phyloP scores from a whole-genome alignment of 2,329 filamentous ascomycete genomes.

The Fusarium napiforme region DNA sequence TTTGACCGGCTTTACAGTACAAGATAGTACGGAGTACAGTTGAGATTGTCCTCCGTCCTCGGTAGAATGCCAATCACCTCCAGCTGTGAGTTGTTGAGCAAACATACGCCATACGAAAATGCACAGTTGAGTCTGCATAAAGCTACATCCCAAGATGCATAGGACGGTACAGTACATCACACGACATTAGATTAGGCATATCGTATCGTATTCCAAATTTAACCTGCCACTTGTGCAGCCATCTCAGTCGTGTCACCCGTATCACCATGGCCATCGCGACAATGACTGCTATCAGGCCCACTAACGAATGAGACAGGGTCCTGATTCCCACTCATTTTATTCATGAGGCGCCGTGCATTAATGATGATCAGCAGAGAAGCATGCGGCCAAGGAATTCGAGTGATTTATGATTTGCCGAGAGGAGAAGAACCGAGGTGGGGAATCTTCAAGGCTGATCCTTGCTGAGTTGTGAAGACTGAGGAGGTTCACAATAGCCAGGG shows the following conservation, averaged over 20 bases:
- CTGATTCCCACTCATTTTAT: constrained; percentile 11
- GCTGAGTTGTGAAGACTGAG: constrained; percentile 12
- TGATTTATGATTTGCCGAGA: constrained; percentile 21
- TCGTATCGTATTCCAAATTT: constrained; percentile 28
- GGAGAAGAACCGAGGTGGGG: background rate
- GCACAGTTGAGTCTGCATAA: constrained; percentile 1
- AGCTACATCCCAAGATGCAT: background rate
- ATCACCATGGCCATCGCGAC: background rate
- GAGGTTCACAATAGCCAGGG: constrained; percentile 26
- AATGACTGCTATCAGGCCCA: background rate
- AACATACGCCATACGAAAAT: background rate
- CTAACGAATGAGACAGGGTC: constrained; percentile 17
- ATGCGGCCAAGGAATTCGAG: constrained; percentile 17
- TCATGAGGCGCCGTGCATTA: constrained; percentile 22
- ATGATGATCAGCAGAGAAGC: constrained; percentile 44
- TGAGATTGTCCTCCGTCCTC: constrained; percentile 6
- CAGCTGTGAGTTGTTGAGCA: background rate
- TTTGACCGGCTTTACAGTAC: constrained; percentile 10
- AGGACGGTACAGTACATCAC: background rate
- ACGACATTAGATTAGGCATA: constrained; percentile 1
- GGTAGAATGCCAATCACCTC: background rate
- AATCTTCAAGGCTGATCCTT: constrained; percentile 13
- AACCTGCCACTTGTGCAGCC: constrained; percentile 26
- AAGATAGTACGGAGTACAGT: constrained; percentile 6
- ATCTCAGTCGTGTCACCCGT: constrained; percentile 1